Conservation (phyloP, 2,329 filamentous ascomycete genomes). For the Pestalotiopsis fici region DNA sequence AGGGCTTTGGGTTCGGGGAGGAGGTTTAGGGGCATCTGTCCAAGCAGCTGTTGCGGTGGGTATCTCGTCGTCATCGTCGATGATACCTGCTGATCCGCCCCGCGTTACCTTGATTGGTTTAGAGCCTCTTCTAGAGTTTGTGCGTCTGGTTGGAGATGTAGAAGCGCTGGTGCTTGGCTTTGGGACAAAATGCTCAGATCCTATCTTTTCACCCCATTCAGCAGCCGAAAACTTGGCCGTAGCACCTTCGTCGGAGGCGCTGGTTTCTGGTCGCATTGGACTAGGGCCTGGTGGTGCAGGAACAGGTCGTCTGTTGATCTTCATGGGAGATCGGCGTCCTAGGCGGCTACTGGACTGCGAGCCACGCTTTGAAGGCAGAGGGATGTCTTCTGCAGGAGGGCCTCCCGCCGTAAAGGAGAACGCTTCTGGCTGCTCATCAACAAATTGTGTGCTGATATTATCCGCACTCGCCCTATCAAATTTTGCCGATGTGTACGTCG, state of each 20-base stretch:
- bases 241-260: conserved; percentile 24
- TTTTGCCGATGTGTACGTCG: conserved; percentile 36
- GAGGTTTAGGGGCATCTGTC: conserved; percentile 20
- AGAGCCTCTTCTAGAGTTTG: conserved; percentile 55
- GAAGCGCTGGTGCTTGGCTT: conserved; percentile 38
- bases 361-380: conserved; percentile 31
- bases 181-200: conserved; percentile 55
- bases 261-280: conserved; percentile 19
- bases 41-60: conserved; percentile 38
- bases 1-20: conserved; percentile 42
- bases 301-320: conserved; percentile 4
- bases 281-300: conserved; percentile 20
- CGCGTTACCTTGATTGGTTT: conserved; percentile 56
- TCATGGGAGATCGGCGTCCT: conserved; percentile 39
- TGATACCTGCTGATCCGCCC: conserved; percentile 45
- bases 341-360: conserved; percentile 41
- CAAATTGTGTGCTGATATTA: conserved; percentile 64
- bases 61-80: conserved; percentile 46
- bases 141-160: conserved; percentile 47
- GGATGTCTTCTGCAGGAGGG: conserved; percentile 26
- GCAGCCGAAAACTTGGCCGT: conserved; percentile 47
- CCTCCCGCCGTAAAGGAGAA: conserved; percentile 57
- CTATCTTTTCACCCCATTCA: conserved; percentile 57
- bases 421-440: conserved; percentile 43
- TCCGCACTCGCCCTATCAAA: conserved; percentile 56